phyloP scores from a whole-genome alignment of 805 yeast genomes.

The Maudiozyma serrabonitensis region DNA sequence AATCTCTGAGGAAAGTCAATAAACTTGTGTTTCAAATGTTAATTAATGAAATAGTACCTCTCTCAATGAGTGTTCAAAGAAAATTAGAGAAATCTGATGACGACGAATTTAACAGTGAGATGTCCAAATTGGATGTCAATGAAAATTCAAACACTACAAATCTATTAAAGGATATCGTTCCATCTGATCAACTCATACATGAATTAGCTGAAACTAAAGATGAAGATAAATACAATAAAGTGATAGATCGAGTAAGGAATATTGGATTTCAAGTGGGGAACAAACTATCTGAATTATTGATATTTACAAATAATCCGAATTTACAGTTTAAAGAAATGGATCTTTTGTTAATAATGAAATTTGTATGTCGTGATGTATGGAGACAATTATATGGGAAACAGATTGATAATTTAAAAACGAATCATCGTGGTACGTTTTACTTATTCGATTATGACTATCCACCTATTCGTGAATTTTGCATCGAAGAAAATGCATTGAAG shows the following conservation, averaged over 20 bases:
- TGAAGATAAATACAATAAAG: conserved; percentile 37
- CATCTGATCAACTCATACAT: conserved; percentile 23
- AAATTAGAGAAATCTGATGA: conserved; percentile 22
- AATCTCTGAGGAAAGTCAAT: conserved; percentile 38
- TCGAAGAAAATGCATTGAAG: conserved; percentile 13
- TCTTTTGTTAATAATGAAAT: conserved; percentile 77
- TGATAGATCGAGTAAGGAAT: conserved; percentile 49
- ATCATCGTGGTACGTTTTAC: conserved; percentile 54
- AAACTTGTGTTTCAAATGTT: conserved; percentile 50
- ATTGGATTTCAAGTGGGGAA: conserved; percentile 66
- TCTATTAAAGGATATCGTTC: not conserved
- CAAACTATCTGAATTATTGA: conserved; percentile 40
- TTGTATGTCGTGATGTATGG: conserved; percentile 91
- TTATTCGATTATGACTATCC: conserved; percentile 25
- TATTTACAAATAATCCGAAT: conserved; percentile 39
- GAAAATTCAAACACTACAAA: conserved; percentile 1
- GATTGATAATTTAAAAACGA: conserved; percentile 85
- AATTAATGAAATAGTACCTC: conserved; percentile 68
- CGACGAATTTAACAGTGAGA: not conserved
- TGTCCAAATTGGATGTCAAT: conserved; percentile 10
- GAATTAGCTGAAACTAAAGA: conserved; percentile 23
- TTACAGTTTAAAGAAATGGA: conserved; percentile 44
- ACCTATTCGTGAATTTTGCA: conserved; percentile 20
- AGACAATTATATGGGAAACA: conserved; percentile 68
- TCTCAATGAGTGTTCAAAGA: conserved; percentile 53